Percentiles rank a stretch among this genome's conserved stretches.
Evolutionary conservation across 768 basidiomycete species (phyloP).

Genomic region (Psilocybe tampanensis): DNA sequence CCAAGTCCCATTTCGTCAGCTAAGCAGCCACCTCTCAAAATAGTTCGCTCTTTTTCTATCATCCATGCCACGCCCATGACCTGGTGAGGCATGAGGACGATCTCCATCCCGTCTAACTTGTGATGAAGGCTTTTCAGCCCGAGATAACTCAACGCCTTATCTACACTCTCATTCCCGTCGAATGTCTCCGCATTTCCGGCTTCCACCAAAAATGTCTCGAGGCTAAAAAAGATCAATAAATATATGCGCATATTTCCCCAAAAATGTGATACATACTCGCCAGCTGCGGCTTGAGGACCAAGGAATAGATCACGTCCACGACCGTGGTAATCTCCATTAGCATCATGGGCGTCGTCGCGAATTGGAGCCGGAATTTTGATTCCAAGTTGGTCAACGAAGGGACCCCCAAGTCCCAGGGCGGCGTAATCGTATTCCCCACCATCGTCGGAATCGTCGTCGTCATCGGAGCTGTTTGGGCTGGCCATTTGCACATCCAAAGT

Average conservation of each 20-base stretch:
- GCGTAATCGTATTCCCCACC: constrained; percentile 19
- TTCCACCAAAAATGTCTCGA: constrained; percentile 52
- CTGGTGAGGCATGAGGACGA: constrained; percentile 71
- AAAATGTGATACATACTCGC: constrained; percentile 44
- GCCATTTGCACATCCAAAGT: not conserved
- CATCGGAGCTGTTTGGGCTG: constrained; percentile 1
- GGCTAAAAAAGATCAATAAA: constrained; percentile 32
- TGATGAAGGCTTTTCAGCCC: constrained; percentile 50
- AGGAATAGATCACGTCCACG: constrained; percentile 44
- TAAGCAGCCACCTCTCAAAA: constrained; percentile 48
- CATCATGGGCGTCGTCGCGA: constrained; percentile 36
- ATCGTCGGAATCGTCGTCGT: not conserved
- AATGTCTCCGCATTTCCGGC: constrained; percentile 63
- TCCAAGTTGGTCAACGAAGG: constrained; percentile 22
- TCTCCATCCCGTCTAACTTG: constrained; percentile 57
- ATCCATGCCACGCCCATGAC: constrained; percentile 66
- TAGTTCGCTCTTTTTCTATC: constrained; percentile 47
- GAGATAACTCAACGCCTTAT: constrained; percentile 55
- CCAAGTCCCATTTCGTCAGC: constrained; percentile 66
- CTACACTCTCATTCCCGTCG: constrained; percentile 60
- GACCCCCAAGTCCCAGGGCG: constrained; percentile 2
- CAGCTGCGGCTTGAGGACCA: constrained; percentile 43
- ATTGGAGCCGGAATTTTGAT: constrained; percentile 27
- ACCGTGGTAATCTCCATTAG: constrained; percentile 49
- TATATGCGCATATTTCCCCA: not conserved